Evolutionary conservation across 352 stramenopile genomes (phyloP), one percentile per base, ranked within the genome.

Genomic region (Phytophthora kernoviae): DNA sequence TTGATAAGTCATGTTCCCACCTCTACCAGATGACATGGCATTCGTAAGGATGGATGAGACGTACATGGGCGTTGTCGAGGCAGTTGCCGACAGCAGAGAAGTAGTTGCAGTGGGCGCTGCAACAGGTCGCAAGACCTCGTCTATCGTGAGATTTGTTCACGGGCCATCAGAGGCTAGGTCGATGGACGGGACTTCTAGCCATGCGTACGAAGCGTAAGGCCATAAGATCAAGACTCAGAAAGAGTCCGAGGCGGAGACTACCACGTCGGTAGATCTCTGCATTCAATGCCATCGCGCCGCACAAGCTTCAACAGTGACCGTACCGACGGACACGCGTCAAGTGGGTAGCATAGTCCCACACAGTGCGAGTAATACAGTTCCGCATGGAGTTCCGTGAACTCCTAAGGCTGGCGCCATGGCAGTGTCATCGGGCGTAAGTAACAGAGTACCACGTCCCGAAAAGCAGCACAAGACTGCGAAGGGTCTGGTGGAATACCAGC

Each of bases 1-100:
- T 51, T 44, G 24, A 18, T 24, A 14, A 50, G 24, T 51, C 54
- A 55, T 56, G 54, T 37, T 40, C 44, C 45, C 26, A 51, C 26
- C 45, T 50, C 44, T 50, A 17, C 15, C 12, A 49, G 24, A 27
- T 20, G 21, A 17, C 42, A 14, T 9, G 42, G 42, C 12, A n/a
- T 14, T 0, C 40, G 1, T 15, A 26, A 46, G 18, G 17, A 18
- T 18, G 4, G 1, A 8, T 18, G 14, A 4, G 20, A 56, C 30
- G 39, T 10, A 6, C 7, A 41, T 41, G 34, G 34, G 14, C n/a
- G n/a, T n/a, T n/a, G n/a, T n/a, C n/a, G n/a, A n/a, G n/a, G n/a
- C n/a, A n/a, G n/a, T n/a, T n/a, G n/a, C n/a, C n/a, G n/a, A n/a
- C n/a, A n/a, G n/a, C n/a, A n/a, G n/a, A n/a, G n/a, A n/a, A 41